Evolutionary conservation across 2,329 filamentous ascomycete genomes (phyloP), one percentile per base, ranked within the genome.

Genomic region (Colletotrichum limetticola): DNA sequence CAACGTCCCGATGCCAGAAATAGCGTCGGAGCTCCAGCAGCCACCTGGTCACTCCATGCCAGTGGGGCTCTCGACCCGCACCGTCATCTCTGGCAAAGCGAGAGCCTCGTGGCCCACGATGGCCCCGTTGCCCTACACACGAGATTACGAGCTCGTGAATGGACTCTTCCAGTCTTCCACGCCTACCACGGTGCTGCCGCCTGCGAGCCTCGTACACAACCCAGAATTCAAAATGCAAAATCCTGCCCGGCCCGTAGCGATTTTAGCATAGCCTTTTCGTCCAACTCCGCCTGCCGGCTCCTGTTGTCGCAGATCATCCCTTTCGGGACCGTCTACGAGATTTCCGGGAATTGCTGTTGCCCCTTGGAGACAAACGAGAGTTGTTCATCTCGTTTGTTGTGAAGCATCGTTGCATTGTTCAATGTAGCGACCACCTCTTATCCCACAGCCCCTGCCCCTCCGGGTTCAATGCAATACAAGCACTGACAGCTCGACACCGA

Each of bases 1-100:
- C 60, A 65, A 46, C 66, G 28, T 66, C 35, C 61, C 71, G 66
- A 65, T 56, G 60, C 71, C 60, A 70, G 60, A 73, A 71, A 73
- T 73, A 73, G 66, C 60, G 59, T 71, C 55, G 24, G 42, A 28
- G 24, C 64, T 66, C 64, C 35, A 37, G 52, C 30, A 42, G 35
- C 37, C 37, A 42, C 37, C 37, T 42, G 37, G 37, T 42, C 62
- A 26, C 42, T 62, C 65, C 37, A 58, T 37, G 53, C 66, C 42
- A 52, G 60, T 64, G 66, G 42, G 19, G 59, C 59, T 49, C 52
- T 24, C 32, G 66, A 55, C 35, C 59, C 70, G 59, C 66, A 58
- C 24, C 59, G 58, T 30, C 37, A 11, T 59, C 59, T 55, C 69
- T 42, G 52, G 69, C 42, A 9, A 24, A 35, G 46, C 46, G 55